Conservation (phyloP, 1,284 basidiomycete genomes). For the Gymnopus androsaceus region DNA sequence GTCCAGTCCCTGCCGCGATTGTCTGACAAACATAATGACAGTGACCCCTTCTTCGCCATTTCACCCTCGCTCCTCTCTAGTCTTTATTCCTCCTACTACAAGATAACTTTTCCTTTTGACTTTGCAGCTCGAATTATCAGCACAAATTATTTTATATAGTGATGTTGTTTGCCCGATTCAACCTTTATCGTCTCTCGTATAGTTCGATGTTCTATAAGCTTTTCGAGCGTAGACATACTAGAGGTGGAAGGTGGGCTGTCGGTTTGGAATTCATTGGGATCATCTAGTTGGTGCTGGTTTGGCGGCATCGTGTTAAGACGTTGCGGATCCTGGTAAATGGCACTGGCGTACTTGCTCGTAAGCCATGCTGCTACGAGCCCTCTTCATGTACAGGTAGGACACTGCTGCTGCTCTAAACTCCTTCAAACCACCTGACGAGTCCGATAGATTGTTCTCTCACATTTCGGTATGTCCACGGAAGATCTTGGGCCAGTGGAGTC, state of each 20-base stretch:
- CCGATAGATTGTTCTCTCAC: constrained; percentile 90
- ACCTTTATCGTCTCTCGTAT: constrained; percentile 92
- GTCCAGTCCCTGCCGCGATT: constrained; percentile 4
- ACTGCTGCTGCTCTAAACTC: constrained; percentile 8
- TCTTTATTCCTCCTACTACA: constrained; percentile 95
- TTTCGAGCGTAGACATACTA: constrained; percentile 58
- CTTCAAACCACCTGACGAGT: constrained; percentile 4
- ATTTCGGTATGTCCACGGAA: constrained; percentile 94
- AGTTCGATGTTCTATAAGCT: constrained; percentile 68
- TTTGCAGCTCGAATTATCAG: constrained; percentile 67
- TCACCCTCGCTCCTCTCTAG: constrained; percentile 83
- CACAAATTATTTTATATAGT: constrained; percentile 94
- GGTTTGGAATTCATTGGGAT: constrained; percentile 71
- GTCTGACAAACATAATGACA: constrained; percentile 78
- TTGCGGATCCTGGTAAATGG: constrained; percentile 68
- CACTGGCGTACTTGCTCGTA: constrained; percentile 72
- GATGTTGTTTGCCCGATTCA: constrained; percentile 92
- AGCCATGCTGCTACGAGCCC: constrained; percentile 84
- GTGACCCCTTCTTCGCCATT: constrained; percentile 96
- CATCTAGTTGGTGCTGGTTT: constrained; percentile 82
- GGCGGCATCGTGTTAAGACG: constrained; percentile 56
- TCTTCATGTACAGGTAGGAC: constrained; percentile 76
- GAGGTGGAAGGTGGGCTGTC: constrained; percentile 73
- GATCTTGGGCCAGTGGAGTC: constrained; percentile 92
- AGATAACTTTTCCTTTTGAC: constrained; percentile 85